Percentiles rank a stretch among this genome's conserved stretches.
Evolutionary conservation across 495 filamentous ascomycete species (phyloP).

Genomic region (Terfezia boudieri): DNA sequence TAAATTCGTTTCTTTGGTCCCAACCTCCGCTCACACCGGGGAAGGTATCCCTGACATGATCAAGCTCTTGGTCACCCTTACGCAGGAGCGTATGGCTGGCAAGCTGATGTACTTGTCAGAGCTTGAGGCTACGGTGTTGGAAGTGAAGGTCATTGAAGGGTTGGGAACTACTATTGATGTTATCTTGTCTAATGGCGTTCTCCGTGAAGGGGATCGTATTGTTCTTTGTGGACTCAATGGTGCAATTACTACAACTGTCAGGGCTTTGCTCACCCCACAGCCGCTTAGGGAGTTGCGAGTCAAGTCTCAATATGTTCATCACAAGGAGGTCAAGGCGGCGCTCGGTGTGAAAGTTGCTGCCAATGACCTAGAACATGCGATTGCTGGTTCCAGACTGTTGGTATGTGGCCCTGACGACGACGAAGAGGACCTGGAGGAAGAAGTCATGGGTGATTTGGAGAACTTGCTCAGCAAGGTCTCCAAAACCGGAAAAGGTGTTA

Average conservation of each 20-base stretch:
- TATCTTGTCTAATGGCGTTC: slow-evolving; percentile 83
- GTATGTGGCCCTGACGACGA: slow-evolving; percentile 90
- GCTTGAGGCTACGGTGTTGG: slow-evolving; percentile 91
- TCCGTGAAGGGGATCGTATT: slow-evolving; percentile 84
- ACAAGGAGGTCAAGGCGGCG: slow-evolving; percentile 96
- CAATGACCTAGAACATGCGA: slow-evolving; percentile 86
- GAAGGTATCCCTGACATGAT: slow-evolving; percentile 99
- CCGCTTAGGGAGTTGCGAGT: slow-evolving; percentile 85
- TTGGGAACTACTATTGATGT: slow-evolving; percentile 98
- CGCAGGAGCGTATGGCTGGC: slow-evolving; percentile 94
- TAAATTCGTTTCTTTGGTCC: slow-evolving; percentile 76
- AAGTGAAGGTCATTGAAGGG: slow-evolving; percentile 98
- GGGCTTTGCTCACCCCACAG: slow-evolving; percentile 88
- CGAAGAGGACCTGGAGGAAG: slow-evolving; percentile 86
- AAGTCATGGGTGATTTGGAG: slow-evolving; percentile 89
- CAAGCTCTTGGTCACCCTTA: slow-evolving; percentile 75
- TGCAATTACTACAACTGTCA: slow-evolving; percentile 80
- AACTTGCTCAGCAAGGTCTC: slow-evolving; percentile 75
- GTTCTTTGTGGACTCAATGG: slow-evolving; percentile 90
- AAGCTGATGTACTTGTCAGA: slow-evolving; percentile 96
- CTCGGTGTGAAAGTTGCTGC: slow-evolving; percentile 97
- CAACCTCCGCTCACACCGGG: slow-evolving; percentile 90
- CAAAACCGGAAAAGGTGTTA: slow-evolving; percentile 78
- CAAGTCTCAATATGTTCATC: slow-evolving; percentile 77
- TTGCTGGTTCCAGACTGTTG: slow-evolving; percentile 84